These are phyloP conservation scores for Eimeria acervulina DNA, from an alignment of 169 alveolate species.

Conservation along the genomic window DNA sequence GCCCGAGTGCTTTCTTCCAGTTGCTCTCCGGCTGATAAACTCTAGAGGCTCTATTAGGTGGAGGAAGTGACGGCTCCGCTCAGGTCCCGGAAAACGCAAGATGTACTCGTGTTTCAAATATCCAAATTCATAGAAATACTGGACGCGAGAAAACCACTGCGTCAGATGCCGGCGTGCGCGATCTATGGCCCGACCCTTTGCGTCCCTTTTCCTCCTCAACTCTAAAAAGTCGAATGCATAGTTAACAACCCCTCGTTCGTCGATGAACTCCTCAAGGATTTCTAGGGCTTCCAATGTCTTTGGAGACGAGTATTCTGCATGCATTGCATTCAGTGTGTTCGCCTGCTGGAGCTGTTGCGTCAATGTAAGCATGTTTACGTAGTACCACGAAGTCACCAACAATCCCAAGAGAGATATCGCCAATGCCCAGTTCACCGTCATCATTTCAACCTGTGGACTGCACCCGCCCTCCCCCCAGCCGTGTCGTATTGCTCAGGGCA, in stretches of 20 bases:
- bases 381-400: conserved; percentile 75
- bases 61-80: conserved; percentile 74
- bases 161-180: conserved; percentile 80
- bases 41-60: conserved; percentile 80
- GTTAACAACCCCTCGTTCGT: conserved; percentile 60
- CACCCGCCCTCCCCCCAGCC: conserved; percentile 25
- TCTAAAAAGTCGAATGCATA: conserved; percentile 65
- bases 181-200: conserved; percentile 69
- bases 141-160: conserved; percentile 80
- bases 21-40: conserved; percentile 80
- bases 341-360: conserved; percentile 80
- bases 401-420: conserved; percentile 58
- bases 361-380: conserved; percentile 75
- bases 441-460: conserved; percentile 3
- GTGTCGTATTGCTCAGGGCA: neutral
- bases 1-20: conserved; percentile 79
- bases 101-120: conserved; percentile 48
- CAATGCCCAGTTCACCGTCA: conserved; percentile 52
- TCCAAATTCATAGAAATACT: conserved; percentile 78
- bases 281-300: conserved; percentile 80
- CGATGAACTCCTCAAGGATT: conserved; percentile 81
- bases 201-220: conserved; percentile 61
- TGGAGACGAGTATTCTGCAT: conserved; percentile 72
- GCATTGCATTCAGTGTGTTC: conserved; percentile 77
- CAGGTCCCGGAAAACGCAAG: conserved; percentile 77